A percentile compares a stretch with the other conserved stretches of the same genome.
These are phyloP conservation scores for Leishmania aethiopica DNA, from an alignment of 208 protist genomes.

Conservation along the genomic window DNA sequence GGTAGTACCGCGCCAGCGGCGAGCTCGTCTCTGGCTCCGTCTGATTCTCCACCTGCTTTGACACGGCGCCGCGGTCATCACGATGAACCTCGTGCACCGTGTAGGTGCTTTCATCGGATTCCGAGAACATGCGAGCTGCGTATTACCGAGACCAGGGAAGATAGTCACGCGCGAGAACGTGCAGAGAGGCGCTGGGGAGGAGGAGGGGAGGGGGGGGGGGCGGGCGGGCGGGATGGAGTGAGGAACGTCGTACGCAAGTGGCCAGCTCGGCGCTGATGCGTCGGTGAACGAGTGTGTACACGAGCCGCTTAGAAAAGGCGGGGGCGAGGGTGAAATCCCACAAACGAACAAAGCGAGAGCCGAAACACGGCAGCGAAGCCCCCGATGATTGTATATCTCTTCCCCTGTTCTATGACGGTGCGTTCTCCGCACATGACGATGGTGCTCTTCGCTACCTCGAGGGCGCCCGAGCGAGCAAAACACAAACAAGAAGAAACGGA, in stretches of 20 bases:
- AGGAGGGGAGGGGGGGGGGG: no score
- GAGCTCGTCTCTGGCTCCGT: background rate
- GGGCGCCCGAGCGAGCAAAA: no score
- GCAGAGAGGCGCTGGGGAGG: background rate
- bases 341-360: background rate
- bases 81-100: conserved; percentile 22
- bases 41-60: background rate
- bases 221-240: background rate
- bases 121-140: conserved; percentile 9
- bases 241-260: background rate
- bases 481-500: no score
- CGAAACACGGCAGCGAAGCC: background rate
- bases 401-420: background rate
- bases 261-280: background rate
- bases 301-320: background rate
- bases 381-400: background rate
- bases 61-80: background rate
- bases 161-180: background rate
- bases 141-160: background rate
- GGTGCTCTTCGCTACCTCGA: background rate
- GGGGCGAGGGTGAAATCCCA: background rate
- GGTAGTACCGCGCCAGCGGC: conserved; percentile 40
- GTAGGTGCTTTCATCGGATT: conserved; percentile 29
- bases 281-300: background rate
- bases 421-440: background rate